A percentile compares a stretch with the other conserved stretches of the same genome.
These are phyloP conservation scores for Diutina mesorugosa DNA, from an alignment of 1,139 yeast species.

Conservation along the genomic window DNA sequence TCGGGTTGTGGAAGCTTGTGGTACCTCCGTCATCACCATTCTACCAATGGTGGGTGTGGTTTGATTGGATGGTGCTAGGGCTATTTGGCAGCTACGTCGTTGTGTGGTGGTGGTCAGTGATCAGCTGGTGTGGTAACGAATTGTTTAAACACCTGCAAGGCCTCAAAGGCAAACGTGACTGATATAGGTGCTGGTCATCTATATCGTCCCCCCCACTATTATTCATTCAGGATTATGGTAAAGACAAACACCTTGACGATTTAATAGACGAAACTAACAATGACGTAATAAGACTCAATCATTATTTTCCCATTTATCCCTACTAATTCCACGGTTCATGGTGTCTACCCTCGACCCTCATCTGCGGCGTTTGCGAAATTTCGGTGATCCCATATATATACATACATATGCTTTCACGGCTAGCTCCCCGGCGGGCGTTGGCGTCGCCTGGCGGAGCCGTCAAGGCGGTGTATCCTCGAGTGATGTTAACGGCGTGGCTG, in stretches of 20 bases:
- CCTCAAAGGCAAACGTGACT: not conserved
- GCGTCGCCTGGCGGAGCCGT: not conserved
- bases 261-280: not conserved
- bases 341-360: not conserved
- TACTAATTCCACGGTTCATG: too few species aligned
- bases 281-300: not conserved
- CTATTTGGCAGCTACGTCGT: not conserved
- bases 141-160: not conserved
- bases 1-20: not conserved
- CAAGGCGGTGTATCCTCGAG: not conserved
- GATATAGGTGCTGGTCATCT: not conserved
- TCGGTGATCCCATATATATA: not conserved
- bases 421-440: not conserved
- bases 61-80: not conserved
- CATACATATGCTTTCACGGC: not conserved
- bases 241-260: not conserved
- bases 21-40: not conserved
- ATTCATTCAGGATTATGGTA: too few species aligned
- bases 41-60: not conserved
- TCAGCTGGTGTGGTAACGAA: conserved; percentile 1
- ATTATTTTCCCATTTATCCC: too few species aligned
- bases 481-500: not conserved
- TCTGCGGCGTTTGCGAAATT: not conserved
- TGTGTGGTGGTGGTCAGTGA: conserved; percentile 1
- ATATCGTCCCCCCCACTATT: too few species aligned